Evolutionary conservation across 495 filamentous ascomycete genomes (phyloP).

Genomic region (Terfezia boudieri): DNA sequence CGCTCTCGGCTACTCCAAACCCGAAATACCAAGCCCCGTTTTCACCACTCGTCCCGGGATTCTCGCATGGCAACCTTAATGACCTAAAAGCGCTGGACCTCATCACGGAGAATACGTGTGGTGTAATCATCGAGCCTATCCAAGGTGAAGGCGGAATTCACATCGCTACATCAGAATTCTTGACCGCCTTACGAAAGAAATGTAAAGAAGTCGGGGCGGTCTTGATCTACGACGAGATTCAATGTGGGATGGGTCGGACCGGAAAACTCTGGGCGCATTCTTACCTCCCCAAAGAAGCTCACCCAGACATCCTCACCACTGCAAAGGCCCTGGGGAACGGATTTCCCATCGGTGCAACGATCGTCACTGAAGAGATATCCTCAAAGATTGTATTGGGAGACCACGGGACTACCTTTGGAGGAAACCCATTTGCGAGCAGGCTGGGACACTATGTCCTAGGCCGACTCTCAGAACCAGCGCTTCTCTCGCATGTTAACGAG

Average conservation of each 20-base stretch:
- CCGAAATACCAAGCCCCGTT: constrained; percentile 95
- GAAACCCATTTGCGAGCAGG: constrained; percentile 72
- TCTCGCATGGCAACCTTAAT: constrained; percentile 68
- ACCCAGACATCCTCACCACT: constrained; percentile 82
- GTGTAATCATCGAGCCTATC: constrained; percentile 93
- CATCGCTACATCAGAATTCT: constrained; percentile 58
- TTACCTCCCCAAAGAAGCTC: constrained; percentile 46
- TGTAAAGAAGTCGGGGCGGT: constrained; percentile 77
- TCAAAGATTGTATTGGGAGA: constrained; percentile 78
- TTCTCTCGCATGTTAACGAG: constrained; percentile 39
- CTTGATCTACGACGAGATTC: constrained; percentile 88
- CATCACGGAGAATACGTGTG: constrained; percentile 66
- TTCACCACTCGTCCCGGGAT: constrained; percentile 84
- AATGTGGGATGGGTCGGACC: constrained; percentile 75
- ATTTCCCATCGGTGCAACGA: constrained; percentile 78
- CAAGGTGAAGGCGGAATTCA: constrained; percentile 92
- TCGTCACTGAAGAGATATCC: constrained; percentile 55
- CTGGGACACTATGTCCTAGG: constrained; percentile 64
- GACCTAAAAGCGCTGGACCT: constrained; percentile 48
- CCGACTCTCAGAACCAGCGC: constrained; percentile 39
- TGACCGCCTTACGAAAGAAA: constrained; percentile 48
- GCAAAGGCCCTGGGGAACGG: constrained; percentile 95
- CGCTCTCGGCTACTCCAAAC: constrained; percentile 84
- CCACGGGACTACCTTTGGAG: constrained; percentile 92
- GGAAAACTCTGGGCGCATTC: constrained; percentile 76